These are phyloP conservation scores for Neurospora sp. DNA, from an alignment of 495 filamentous ascomycete genomes.

Conservation along the genomic window DNA sequence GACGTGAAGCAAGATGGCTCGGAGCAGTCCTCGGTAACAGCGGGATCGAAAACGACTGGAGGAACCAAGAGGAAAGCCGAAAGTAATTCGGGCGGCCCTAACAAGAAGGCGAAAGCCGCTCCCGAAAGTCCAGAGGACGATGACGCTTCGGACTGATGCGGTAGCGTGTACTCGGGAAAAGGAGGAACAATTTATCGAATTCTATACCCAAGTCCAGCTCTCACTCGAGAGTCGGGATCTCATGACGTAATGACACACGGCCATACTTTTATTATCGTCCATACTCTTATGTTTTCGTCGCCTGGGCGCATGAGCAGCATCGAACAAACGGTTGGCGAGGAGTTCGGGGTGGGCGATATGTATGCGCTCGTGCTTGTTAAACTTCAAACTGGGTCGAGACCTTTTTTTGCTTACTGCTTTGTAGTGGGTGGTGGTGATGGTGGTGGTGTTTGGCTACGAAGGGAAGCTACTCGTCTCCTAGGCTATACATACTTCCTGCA, in stretches of 20 bases:
- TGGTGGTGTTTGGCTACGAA: not conserved
- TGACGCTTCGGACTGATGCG: slow-evolving; percentile 39
- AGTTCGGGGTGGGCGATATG: not conserved
- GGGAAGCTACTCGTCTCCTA: not conserved
- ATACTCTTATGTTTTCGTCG: not conserved
- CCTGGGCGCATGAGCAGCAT: not conserved
- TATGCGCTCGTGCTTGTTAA: not conserved
- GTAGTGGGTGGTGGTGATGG: not conserved
- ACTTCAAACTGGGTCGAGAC: not conserved
- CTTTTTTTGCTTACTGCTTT: not conserved
- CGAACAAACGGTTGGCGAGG: not conserved
- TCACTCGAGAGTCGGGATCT: slow-evolving; percentile 3
- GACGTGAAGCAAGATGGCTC: slow-evolving; percentile 25
- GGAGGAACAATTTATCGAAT: slow-evolving; percentile 1
- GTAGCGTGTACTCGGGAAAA: slow-evolving; percentile 22
- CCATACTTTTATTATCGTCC: slow-evolving; percentile 16
- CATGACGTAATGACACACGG: slow-evolving; percentile 26
- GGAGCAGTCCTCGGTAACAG: not conserved
- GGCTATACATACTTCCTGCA: not conserved
- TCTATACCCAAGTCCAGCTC: slow-evolving; percentile 20
- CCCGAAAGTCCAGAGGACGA: slow-evolving; percentile 35
- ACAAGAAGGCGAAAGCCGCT: slow-evolving; percentile 45
- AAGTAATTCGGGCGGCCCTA: slow-evolving; percentile 31
- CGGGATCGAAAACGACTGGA: slow-evolving; percentile 13
- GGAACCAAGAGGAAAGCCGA: slow-evolving; percentile 36